phyloP scores from a whole-genome alignment of 2,329 filamentous ascomycete genomes.

The Plenodomus biglobosus region DNA sequence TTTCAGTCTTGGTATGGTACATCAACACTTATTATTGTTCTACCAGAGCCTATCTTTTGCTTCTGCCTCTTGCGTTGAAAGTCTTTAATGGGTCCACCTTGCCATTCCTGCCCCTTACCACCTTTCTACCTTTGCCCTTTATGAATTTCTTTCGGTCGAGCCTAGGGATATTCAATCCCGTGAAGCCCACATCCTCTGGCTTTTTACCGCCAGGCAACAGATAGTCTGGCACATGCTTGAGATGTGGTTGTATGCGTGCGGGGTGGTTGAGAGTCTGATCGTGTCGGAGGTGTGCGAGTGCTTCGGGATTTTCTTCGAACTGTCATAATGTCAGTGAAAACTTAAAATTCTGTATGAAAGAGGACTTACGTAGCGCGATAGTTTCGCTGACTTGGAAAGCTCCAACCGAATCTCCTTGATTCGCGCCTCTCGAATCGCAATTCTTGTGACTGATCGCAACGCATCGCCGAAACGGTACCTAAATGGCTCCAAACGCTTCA shows the following conservation, averaged over 20 bases:
- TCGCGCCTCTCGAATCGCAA: slow-evolving; percentile 86
- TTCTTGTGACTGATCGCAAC: slow-evolving; percentile 82
- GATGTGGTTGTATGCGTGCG: slow-evolving; percentile 80
- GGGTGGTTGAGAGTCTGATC: slow-evolving; percentile 79
- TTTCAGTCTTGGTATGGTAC: no score
- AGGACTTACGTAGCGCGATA: slow-evolving; percentile 47
- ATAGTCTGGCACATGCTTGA: slow-evolving; percentile 87
- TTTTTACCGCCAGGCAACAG: slow-evolving; percentile 77
- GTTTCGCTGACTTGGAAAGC: slow-evolving; percentile 87
- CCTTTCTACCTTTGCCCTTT: slow-evolving; percentile 54
- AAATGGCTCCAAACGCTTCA: slow-evolving; percentile 90
- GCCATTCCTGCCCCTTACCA: slow-evolving; percentile 56
- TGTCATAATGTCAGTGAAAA: slow-evolving; percentile 51
- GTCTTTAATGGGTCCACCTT: slow-evolving; percentile 86
- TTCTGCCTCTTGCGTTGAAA: slow-evolving; percentile 62
- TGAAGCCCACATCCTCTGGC: slow-evolving; percentile 71
- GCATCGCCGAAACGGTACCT: slow-evolving; percentile 87
- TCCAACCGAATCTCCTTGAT: slow-evolving; percentile 86
- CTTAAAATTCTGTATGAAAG: background rate
- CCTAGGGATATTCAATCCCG: slow-evolving; percentile 59
- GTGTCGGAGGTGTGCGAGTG: slow-evolving; percentile 83
- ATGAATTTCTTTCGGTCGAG: slow-evolving; percentile 47
- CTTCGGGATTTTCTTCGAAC: slow-evolving; percentile 95
- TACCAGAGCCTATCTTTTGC: slow-evolving; percentile 32
- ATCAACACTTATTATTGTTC: no score